Percentiles rank a stretch among this genome's conserved stretches.
Conservation (phyloP, 345 rosid species). For the Moricandia moricandioides region DNA sequence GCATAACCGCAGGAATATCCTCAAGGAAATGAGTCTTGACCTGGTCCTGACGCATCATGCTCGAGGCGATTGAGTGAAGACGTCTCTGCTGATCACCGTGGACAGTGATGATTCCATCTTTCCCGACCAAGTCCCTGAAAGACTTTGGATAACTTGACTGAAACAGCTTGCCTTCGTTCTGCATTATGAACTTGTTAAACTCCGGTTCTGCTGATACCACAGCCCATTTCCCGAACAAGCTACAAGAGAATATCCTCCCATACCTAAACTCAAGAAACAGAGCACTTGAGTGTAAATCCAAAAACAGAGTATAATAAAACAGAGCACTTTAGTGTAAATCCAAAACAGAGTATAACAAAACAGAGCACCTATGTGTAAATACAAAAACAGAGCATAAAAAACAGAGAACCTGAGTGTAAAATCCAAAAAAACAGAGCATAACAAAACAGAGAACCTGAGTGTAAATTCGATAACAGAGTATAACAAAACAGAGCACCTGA, state of each 20-base stretch:
- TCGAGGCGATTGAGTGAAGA: conserved; percentile 76
- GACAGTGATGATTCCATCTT: conserved; percentile 73
- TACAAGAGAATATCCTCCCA: conserved; percentile 80
- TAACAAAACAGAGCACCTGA: too few relatives aligned
- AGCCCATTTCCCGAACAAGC: conserved; percentile 66
- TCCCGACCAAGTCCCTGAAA: conserved; percentile 78
- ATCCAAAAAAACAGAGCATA: too few relatives aligned
- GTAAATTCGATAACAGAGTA: too few relatives aligned
- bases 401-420: too few relatives aligned
- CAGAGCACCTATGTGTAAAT: not conserved
- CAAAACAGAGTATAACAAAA: not conserved
- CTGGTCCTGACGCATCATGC: conserved; percentile 73
- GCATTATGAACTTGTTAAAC: conserved; percentile 73
- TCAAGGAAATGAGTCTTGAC: conserved; percentile 64
- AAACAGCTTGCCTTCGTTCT: conserved; percentile 74
- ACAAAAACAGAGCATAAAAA: too few relatives aligned
- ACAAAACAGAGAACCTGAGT: too few relatives aligned
- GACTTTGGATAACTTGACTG: conserved; percentile 87
- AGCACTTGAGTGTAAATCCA: too few relatives aligned
- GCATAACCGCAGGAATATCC: conserved; percentile 61
- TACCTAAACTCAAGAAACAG: conserved; percentile 39
- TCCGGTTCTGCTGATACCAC: conserved; percentile 73
- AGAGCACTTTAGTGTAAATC: too few relatives aligned
- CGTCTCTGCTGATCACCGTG: conserved; percentile 79
- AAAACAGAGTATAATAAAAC: too few relatives aligned